Percentiles rank a stretch among this genome's conserved stretches.
phyloP scores from a whole-genome alignment of 345 rosid species.

The Zanthoxylum bungeanum region DNA sequence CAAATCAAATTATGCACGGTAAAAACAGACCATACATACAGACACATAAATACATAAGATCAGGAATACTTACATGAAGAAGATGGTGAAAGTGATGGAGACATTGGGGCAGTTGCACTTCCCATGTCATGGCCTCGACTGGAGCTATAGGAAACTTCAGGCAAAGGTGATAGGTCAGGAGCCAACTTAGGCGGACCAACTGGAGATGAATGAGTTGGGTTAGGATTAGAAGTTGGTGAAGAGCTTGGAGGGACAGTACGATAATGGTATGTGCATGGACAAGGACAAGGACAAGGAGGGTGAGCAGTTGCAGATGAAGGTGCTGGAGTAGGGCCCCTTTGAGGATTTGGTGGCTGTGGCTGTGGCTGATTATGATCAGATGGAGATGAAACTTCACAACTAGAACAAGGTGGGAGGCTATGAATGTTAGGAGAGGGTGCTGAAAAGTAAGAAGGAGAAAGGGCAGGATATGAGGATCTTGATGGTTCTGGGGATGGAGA shows the following conservation, averaged over 20 bases:
- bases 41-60: background rate
- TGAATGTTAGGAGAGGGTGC: slow-evolving; percentile 27
- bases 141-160: slow-evolving; percentile 27
- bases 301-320: slow-evolving; percentile 21
- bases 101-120: slow-evolving; percentile 11
- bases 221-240: slow-evolving; percentile 28
- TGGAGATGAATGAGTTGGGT: slow-evolving; percentile 23
- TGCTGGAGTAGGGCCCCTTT: slow-evolving; percentile 17
- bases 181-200: slow-evolving; percentile 24
- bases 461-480: slow-evolving; percentile 21
- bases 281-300: slow-evolving; percentile 23
- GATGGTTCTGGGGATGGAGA: slow-evolving; percentile 46
- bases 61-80: slow-evolving; percentile 39
- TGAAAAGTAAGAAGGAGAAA: slow-evolving; percentile 29
- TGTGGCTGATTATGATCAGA: slow-evolving; percentile 9
- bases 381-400: slow-evolving; percentile 22
- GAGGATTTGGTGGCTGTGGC: slow-evolving; percentile 15
- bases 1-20: background rate
- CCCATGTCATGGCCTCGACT: slow-evolving; percentile 15
- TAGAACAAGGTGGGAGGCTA: slow-evolving; percentile 16
- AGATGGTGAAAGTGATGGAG: slow-evolving; percentile 28
- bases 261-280: background rate
- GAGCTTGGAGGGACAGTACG: slow-evolving; percentile 26
- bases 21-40: background rate
- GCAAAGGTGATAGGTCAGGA: slow-evolving; percentile 30